These are phyloP conservation scores for Chlorociboria aeruginascens DNA, from an alignment of 495 filamentous ascomycete species.

Conservation along the genomic window DNA sequence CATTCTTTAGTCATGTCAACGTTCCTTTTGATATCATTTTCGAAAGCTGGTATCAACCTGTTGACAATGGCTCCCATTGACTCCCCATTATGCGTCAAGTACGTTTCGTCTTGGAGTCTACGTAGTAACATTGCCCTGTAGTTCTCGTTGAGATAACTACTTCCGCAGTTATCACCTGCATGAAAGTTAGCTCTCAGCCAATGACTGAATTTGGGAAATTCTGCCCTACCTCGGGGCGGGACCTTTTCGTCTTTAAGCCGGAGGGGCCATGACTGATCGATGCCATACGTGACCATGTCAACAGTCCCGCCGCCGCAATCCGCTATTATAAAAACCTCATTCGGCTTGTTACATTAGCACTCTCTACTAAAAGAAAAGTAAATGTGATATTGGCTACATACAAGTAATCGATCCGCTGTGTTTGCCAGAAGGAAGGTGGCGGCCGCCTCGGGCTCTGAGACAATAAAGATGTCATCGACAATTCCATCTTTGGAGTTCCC, in stretches of 20 bases:
- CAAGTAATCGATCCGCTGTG: background rate
- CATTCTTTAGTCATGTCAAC: background rate
- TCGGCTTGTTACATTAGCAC: background rate
- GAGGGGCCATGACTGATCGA: background rate
- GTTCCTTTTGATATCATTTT: background rate
- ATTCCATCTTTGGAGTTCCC: constrained; percentile 11
- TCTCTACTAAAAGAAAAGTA: background rate
- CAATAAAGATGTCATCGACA: constrained; percentile 19
- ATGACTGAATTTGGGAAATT: background rate
- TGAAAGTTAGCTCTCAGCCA: background rate
- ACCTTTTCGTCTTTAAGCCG: background rate
- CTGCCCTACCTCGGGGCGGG: background rate
- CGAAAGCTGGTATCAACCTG: background rate
- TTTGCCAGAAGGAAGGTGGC: constrained; percentile 21
- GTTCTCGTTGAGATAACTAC: background rate
- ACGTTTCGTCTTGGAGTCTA: background rate
- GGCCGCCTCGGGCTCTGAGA: constrained; percentile 25
- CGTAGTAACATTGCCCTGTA: background rate
- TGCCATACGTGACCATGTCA: background rate
- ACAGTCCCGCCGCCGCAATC: background rate
- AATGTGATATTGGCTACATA: background rate
- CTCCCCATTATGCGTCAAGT: background rate
- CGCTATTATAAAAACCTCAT: background rate
- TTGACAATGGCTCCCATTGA: background rate
- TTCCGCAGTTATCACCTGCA: background rate